Evolutionary conservation across 441 rosid species (phyloP).

Genomic region (Pelargonium exstipulatum): DNA sequence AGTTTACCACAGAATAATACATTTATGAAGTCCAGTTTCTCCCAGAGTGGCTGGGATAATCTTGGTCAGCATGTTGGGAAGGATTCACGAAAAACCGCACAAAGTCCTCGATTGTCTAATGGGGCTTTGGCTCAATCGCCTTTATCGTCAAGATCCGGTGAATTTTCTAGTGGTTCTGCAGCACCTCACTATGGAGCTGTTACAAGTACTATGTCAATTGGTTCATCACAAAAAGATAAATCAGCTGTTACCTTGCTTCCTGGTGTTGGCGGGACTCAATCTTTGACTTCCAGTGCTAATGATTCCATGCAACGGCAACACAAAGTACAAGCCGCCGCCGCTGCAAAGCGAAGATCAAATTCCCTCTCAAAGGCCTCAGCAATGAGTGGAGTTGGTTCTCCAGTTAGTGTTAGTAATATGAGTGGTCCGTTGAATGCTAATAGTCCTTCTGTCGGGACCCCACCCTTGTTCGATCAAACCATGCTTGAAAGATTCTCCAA

Average conservation of each 20-base stretch:
- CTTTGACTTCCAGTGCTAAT: slow-evolving; percentile 74
- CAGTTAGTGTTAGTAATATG: slow-evolving; percentile 79
- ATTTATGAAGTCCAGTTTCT: slow-evolving; percentile 48
- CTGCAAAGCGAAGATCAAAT: slow-evolving; percentile 62
- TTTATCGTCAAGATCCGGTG: slow-evolving; percentile 92
- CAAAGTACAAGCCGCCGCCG: slow-evolving; percentile 47
- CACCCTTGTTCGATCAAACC: slow-evolving; percentile 55
- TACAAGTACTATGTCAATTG: slow-evolving; percentile 42
- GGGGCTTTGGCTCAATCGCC: slow-evolving; percentile 90
- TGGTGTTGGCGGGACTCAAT: slow-evolving; percentile 54
- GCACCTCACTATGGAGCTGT: slow-evolving; percentile 73
- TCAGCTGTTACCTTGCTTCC: slow-evolving; percentile 55
- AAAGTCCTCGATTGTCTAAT: slow-evolving; percentile 77
- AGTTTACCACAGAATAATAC: slow-evolving; percentile 53
- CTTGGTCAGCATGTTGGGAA: slow-evolving; percentile 55
- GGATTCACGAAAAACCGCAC: slow-evolving; percentile 69
- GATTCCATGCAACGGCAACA: slow-evolving; percentile 71
- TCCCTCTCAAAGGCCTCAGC: slow-evolving; percentile 67
- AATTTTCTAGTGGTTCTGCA: slow-evolving; percentile 83
- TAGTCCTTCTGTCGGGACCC: slow-evolving; percentile 84
- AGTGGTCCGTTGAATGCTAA: slow-evolving; percentile 55
- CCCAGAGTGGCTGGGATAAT: slow-evolving; percentile 67
- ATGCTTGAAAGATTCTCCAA: slow-evolving; percentile 75
- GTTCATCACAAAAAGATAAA: slow-evolving; percentile 73
- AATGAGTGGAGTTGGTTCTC: slow-evolving; percentile 81